Base-by-base conservation (phyloP, 176 grass and related monocot genomes). In the Musa schizocarpa region DNA sequence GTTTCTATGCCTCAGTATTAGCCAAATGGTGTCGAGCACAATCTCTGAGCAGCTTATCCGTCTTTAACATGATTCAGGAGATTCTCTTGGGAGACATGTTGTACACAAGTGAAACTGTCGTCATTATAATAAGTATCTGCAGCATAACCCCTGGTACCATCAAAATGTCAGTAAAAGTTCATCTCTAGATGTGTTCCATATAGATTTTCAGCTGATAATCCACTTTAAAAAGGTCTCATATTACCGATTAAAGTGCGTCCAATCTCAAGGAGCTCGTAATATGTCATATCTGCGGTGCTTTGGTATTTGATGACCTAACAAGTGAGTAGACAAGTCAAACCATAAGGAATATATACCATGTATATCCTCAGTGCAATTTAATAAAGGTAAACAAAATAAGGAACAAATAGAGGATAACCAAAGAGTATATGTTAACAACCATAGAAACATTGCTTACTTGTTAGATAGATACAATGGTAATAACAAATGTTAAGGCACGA, bases 61-160 rank as follows among this genome's bases (percentile, higher is more conserved):
- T 68, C 57, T 68, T 14, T 4, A 5, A 43, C 65, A 27, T 34
- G 63, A 83, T 84, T 82, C 62, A 92, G 77, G 87, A 88, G 52
- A 77, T 83, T 84, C 85, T 88, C 81, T 81, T 92, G 27, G 84
- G 83, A 83, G 93, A 96, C 93, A 96, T 92, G 65, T 96, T 96
- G 58, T 88, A 87, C 65, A 87, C 70, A 78, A 96, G 87, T n/a
- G 82, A 76, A 4, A 86, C 74, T 13, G 85, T 85, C 61, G 89
- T 96, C 25, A 80, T 83, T 48, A 96, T 86, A 26, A 96, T 81
- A 52, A 90, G 71, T 73, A 88, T 26, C 64, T 92, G 93, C 71
- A 96, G 76, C 63, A 86, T 48, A 59, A 90, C 67, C 62, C 93
- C 93, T 96, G 73, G 67, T 26, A 63, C 10, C 54, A 75, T 27